Percentiles rank a stretch among this genome's conserved stretches.
These are phyloP conservation scores for Escallonia rubra DNA, from an alignment of 129 eudicot species.

Conservation along the genomic window DNA sequence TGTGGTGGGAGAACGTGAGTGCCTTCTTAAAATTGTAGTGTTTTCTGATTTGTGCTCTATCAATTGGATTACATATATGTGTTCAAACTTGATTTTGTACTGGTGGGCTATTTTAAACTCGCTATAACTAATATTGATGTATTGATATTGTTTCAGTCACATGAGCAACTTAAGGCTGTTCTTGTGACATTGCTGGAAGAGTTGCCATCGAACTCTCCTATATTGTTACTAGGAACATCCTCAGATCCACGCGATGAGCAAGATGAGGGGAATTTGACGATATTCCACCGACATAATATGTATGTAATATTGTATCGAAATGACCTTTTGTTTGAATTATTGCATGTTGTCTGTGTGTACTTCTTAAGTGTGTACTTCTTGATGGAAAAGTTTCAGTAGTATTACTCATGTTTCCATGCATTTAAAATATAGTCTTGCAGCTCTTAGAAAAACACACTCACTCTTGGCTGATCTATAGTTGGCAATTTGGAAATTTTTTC, in stretches of 20 bases:
- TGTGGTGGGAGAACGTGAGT: slow-evolving; percentile 97
- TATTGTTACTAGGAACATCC: slow-evolving; percentile 79
- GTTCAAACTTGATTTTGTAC: no score
- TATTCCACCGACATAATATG: slow-evolving; percentile 64
- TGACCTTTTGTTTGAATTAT: neutral
- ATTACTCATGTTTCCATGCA: no score
- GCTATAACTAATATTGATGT: neutral
- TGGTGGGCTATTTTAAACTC: no score
- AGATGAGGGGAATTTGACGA: slow-evolving; percentile 39
- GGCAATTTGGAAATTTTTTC: no score
- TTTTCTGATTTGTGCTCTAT: slow-evolving; percentile 8
- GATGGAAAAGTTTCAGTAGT: no score
- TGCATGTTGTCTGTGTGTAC: no score
- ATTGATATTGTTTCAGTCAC: slow-evolving; percentile 57
- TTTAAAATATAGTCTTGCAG: no score
- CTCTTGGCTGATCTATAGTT: no score
- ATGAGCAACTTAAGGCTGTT: slow-evolving; percentile 90
- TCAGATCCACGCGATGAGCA: slow-evolving; percentile 48
- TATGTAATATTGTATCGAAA: slow-evolving; percentile 26
- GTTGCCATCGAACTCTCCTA: slow-evolving; percentile 82
- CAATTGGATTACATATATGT: no score
- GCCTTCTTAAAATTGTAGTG: slow-evolving; percentile 4
- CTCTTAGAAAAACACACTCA: no score
- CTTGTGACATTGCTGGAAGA: slow-evolving; percentile 77
- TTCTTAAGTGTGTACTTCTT: no score